phyloP scores from a whole-genome alignment of 139 green algal genomes.

The Chlamydomonas eustigma region DNA sequence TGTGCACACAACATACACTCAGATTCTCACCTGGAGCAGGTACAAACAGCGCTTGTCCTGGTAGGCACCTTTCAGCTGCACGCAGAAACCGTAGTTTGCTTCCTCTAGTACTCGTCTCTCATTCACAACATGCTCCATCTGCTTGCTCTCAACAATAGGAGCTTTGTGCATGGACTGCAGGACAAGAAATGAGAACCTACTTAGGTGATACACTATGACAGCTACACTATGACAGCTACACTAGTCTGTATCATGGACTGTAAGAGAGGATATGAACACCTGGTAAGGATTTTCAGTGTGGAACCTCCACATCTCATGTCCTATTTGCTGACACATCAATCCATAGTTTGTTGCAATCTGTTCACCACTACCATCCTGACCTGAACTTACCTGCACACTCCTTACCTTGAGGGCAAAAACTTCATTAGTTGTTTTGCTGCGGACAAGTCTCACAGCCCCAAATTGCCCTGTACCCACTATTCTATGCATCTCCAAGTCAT shows the following conservation, averaged over 20 bases:
- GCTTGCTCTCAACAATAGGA: conserved; percentile 67
- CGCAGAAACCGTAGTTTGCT: conserved; percentile 54
- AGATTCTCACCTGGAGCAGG: conserved; percentile 63
- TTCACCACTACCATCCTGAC: no score
- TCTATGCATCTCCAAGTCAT: conserved; percentile 60
- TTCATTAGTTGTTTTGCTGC: conserved; percentile 53
- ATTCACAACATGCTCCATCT: conserved; percentile 74
- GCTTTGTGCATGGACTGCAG: conserved; percentile 70
- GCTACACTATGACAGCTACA: no score
- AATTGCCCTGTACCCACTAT: conserved; percentile 74
- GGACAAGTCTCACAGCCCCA: conserved; percentile 65
- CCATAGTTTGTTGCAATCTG: no score
- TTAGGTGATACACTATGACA: no score
- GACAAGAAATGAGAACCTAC: no score
- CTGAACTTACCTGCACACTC: no score
- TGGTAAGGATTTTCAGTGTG: no score
- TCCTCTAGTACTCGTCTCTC: conserved; percentile 62
- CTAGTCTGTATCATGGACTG: no score
- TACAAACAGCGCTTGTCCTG: conserved; percentile 64
- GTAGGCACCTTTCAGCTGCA: conserved; percentile 58
- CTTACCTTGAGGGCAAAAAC: conserved; percentile 69
- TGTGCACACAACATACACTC: no score
- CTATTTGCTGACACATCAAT: no score
- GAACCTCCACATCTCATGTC: no score
- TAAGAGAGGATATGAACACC: no score